Percentiles rank a stretch among this genome's conserved stretches.
Conservation (phyloP, 2,329 filamentous ascomycete genomes). For the Aurifilum marmelostoma region DNA sequence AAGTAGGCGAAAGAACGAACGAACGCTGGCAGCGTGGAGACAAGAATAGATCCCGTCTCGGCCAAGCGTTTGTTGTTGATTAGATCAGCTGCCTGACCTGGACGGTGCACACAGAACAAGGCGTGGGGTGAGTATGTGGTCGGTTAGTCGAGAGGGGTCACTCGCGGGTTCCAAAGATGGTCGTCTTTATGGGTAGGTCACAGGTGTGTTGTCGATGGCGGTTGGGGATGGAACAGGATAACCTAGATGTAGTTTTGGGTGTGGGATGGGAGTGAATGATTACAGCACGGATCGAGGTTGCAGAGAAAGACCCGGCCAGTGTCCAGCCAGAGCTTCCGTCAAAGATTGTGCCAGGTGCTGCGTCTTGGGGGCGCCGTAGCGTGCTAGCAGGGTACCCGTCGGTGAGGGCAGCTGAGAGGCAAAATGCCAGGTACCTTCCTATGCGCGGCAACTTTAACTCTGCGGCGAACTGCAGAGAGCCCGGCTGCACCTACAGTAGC, state of each 20-base stretch:
- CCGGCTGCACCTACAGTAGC: not conserved
- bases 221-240: constrained; percentile 15
- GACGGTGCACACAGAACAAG: constrained; percentile 9
- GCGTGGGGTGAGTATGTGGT: constrained; percentile 12
- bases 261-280: constrained; percentile 14
- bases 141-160: not conserved
- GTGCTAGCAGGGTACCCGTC: constrained; percentile 14
- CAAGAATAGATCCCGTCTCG: constrained; percentile 12
- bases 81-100: constrained; percentile 25
- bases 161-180: constrained; percentile 15
- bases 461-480: constrained; percentile 4
- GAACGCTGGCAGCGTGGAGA: constrained; percentile 21
- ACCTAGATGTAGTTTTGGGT: not conserved
- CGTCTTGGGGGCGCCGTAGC: constrained; percentile 3
- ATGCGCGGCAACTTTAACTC: not conserved
- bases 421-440: not conserved
- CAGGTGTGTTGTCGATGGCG: constrained; percentile 19
- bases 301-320: constrained; percentile 11
- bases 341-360: constrained; percentile 7
- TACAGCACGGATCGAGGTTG: constrained; percentile 17
- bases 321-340: not conserved
- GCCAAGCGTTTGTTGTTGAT: constrained; percentile 24
- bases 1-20: constrained; percentile 21
- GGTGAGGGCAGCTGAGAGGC: not conserved
- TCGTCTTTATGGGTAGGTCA: constrained; percentile 14